Evolutionary conservation across 805 yeast genomes (phyloP).

Genomic region (Candida incommunis): DNA sequence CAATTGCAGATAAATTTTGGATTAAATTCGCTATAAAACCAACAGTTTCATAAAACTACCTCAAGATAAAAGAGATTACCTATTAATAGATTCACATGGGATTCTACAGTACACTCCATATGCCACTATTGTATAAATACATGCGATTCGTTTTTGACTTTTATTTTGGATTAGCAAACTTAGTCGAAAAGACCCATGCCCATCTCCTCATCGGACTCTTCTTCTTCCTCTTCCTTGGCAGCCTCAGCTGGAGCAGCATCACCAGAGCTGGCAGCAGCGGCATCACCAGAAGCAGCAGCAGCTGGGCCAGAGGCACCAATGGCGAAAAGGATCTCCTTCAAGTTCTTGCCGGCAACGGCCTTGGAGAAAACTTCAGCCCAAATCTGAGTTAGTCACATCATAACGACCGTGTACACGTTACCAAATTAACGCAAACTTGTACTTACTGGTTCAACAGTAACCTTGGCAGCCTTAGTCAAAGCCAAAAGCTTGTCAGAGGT

Average conservation of each 20-base stretch:
- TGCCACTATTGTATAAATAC: conserved; percentile 1
- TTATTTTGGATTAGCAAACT: conserved; percentile 15
- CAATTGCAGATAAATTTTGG: too few species aligned
- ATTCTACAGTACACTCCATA: too few species aligned
- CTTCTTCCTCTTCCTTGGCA: conserved; percentile 59
- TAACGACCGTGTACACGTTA: too few species aligned
- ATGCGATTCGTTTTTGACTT: conserved; percentile 1
- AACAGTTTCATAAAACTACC: too few species aligned
- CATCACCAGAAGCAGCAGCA: conserved; percentile 94
- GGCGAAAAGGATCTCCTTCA: conserved; percentile 60
- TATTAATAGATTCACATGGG: too few species aligned
- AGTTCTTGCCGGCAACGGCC: conserved; percentile 73
- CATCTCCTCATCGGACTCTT: conserved; percentile 57
- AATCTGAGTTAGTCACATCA: conserved; percentile 22
- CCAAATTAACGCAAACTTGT: too few species aligned
- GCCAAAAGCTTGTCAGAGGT: conserved; percentile 72
- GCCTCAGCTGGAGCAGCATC: conserved; percentile 61
- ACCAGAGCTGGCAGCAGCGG: conserved; percentile 46
- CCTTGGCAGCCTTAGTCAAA: conserved; percentile 70
- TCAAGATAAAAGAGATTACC: too few species aligned
- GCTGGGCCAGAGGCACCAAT: conserved; percentile 68
- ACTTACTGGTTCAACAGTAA: conserved; percentile 30
- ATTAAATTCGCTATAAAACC: too few species aligned
- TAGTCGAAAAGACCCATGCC: conserved; percentile 99
- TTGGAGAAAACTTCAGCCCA: conserved; percentile 79